phyloP scores from a whole-genome alignment of 257 asterid genomes.

The Nyctanthes arbortristis region DNA sequence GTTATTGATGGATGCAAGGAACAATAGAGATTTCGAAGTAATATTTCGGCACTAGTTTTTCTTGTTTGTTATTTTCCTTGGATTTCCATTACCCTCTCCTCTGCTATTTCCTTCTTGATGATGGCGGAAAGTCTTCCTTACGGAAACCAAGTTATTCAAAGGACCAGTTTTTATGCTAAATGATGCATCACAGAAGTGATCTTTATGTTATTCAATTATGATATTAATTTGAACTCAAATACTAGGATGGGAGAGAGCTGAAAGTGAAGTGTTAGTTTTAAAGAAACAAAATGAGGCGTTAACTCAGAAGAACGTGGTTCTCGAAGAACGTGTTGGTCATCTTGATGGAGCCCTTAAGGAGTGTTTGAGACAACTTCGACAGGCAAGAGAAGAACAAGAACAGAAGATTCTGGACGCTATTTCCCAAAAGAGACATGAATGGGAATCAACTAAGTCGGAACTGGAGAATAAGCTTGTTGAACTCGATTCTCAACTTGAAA shows the following conservation, averaged over 20 bases:
- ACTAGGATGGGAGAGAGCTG: conserved; percentile 96
- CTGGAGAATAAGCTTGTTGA: conserved; percentile 53
- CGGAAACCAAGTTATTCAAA: too few species aligned
- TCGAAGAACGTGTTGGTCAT: conserved; percentile 64
- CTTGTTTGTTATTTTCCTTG: too few species aligned
- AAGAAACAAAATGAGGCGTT: conserved; percentile 64
- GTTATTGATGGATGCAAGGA: not conserved
- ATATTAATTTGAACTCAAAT: conserved; percentile 18
- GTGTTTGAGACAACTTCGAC: conserved; percentile 84
- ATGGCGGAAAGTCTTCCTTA: too few species aligned
- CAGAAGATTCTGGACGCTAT: conserved; percentile 50
- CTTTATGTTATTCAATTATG: not conserved
- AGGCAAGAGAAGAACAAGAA: conserved; percentile 74
- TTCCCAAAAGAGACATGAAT: conserved; percentile 41
- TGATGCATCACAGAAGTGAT: too few species aligned
- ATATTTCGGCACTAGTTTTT: too few species aligned
- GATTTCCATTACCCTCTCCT: not conserved
- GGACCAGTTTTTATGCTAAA: too few species aligned
- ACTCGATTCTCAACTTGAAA: conserved; percentile 53
- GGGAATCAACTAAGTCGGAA: conserved; percentile 54
- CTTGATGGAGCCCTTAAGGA: conserved; percentile 93
- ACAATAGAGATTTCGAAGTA: not conserved
- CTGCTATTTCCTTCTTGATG: not conserved
- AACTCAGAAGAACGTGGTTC: conserved; percentile 51
- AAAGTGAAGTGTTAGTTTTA: conserved; percentile 61